phyloP scores from a whole-genome alignment of 495 filamentous ascomycete genomes.

The Penicillium paxilli region DNA sequence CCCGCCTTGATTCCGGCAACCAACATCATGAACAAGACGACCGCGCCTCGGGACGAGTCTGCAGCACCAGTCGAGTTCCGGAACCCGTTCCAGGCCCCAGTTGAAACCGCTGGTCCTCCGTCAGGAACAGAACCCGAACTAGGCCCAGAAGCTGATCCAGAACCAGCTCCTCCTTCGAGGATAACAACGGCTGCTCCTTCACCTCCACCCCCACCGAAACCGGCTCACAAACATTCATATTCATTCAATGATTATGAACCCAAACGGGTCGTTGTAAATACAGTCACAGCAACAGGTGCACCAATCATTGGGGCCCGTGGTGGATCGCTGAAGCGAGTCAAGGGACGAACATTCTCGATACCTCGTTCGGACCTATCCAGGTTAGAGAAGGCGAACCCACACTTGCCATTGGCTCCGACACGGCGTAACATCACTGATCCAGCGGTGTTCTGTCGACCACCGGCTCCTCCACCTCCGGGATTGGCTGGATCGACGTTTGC shows the following conservation, averaged over 20 bases:
- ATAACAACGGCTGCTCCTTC: neutral
- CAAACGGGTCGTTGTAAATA: constrained; percentile 23
- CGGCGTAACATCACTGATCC: constrained; percentile 48
- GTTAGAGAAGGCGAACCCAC: constrained; percentile 23
- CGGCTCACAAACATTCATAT: constrained; percentile 19
- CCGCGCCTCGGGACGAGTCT: constrained; percentile 3
- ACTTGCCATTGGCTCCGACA: constrained; percentile 21
- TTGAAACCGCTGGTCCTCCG: neutral
- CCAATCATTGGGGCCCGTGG: constrained; percentile 24
- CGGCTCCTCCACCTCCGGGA: constrained; percentile 21
- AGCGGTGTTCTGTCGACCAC: constrained; percentile 35
- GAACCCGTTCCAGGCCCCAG: constrained; percentile 32
- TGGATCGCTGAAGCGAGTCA: constrained; percentile 33
- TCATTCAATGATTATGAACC: constrained; percentile 27
- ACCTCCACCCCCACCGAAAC: constrained; percentile 6
- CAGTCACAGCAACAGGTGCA: constrained; percentile 20
- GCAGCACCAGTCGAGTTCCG: constrained; percentile 31
- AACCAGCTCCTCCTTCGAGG: neutral
- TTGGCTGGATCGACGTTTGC: constrained; percentile 11
- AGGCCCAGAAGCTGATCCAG: neutral
- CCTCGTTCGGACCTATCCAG: constrained; percentile 25
- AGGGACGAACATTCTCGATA: constrained; percentile 38
- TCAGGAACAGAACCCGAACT: neutral
- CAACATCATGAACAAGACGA: constrained; percentile 25
- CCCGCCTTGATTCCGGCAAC: constrained; percentile 45